Percentiles rank a stretch among this genome's conserved stretches.
These are phyloP conservation scores for Fraxinus ornus DNA, from an alignment of 305 asterid species.

Conservation along the genomic window DNA sequence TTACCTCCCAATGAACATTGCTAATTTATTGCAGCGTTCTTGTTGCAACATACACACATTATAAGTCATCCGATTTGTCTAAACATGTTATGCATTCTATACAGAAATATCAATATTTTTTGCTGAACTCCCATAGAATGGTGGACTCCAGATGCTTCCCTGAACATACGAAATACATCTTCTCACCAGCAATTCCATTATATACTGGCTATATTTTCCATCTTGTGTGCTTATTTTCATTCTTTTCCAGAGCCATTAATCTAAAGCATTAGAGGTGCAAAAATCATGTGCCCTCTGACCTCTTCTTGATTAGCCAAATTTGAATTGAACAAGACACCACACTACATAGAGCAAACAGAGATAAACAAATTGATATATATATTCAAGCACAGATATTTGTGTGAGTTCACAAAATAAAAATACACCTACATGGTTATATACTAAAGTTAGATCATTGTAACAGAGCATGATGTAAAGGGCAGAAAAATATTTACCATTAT, in stretches of 20 bases:
- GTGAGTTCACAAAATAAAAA: neutral
- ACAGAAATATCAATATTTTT: neutral
- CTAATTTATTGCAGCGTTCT: neutral
- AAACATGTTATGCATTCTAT: neutral
- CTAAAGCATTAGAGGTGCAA: neutral
- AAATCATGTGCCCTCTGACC: neutral
- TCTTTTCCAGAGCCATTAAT: neutral
- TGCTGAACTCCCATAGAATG: neutral
- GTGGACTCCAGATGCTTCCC: neutral
- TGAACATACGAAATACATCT: neutral
- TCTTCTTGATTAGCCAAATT: neutral
- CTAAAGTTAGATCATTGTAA: neutral
- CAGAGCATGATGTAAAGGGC: neutral
- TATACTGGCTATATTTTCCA: neutral
- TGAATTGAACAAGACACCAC: constrained; percentile 5
- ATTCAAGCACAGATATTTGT: neutral
- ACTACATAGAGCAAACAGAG: neutral
- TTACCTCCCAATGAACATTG: neutral
- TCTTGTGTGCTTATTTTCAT: neutral
- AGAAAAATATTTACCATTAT: constrained; percentile 43
- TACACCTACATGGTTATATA: neutral
- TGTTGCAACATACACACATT: neutral
- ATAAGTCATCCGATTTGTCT: neutral
- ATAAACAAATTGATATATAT: neutral
- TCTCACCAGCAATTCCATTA: neutral